A percentile compares a stretch with the other conserved stretches of the same genome.
Evolutionary conservation across 805 yeast genomes (phyloP).

Genomic region (Lipomyces chichibuensis): DNA sequence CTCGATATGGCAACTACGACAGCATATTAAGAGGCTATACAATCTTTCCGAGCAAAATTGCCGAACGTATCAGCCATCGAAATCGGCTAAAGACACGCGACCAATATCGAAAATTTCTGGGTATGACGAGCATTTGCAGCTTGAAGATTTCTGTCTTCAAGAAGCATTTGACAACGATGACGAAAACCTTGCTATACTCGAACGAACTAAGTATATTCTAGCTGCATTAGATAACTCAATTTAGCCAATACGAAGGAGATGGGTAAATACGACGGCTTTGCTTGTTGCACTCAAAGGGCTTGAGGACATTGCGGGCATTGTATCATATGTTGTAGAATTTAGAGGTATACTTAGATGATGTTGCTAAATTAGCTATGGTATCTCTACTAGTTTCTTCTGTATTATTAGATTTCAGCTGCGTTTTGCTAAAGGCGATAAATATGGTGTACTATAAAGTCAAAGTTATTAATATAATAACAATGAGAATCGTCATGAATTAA

Average conservation of each 20-base stretch:
- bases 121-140: background rate
- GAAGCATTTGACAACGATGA: constrained; percentile 14
- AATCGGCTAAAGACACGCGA: constrained; percentile 15
- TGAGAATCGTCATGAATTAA: background rate
- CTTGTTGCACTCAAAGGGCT: background rate
- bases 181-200: constrained; percentile 9
- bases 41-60: constrained; percentile 24
- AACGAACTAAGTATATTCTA: constrained; percentile 13
- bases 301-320: background rate
- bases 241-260: background rate
- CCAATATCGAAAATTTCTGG: constrained; percentile 6
- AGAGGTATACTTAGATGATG: background rate
- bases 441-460: background rate
- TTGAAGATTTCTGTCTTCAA: constrained; percentile 14
- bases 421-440: background rate
- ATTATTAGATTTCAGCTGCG: background rate
- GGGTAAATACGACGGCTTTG: background rate
- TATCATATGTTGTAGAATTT: background rate
- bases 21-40: constrained; percentile 22
- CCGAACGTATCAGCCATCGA: constrained; percentile 15
- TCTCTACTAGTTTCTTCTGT: background rate
- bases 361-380: background rate
- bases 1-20: constrained; percentile 22
- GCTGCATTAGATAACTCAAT: constrained; percentile 12
- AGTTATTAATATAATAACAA: background rate